Conservation (phyloP, 768 basidiomycete genomes). For the Phanerochaete sordida region DNA sequence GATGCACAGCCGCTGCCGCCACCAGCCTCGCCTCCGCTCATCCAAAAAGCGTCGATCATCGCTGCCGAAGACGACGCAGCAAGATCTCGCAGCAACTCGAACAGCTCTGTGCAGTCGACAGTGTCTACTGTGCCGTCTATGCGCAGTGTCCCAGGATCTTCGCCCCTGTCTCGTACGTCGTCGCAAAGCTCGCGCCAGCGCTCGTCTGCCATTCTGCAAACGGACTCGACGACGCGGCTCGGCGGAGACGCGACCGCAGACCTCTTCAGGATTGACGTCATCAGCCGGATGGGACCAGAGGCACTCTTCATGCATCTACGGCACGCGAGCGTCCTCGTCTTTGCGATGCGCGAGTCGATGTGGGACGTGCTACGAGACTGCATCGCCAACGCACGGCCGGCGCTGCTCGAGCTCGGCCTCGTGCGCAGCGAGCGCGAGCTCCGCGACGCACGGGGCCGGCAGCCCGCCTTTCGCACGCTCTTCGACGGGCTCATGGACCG, state of each 20-base stretch:
- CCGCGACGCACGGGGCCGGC: not conserved
- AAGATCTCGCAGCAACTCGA: not conserved
- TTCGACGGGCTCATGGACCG: conserved; percentile 12
- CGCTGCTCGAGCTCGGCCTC: not conserved
- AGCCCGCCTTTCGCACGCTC: not conserved
- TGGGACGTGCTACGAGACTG: conserved; percentile 11
- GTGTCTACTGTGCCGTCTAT: not conserved
- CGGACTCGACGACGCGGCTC: conserved; percentile 4
- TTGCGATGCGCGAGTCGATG: conserved; percentile 14
- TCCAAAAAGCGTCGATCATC: not conserved
- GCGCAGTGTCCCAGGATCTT: not conserved
- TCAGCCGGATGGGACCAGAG: conserved; percentile 7
- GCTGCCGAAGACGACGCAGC: not conserved
- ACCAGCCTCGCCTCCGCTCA: not conserved
- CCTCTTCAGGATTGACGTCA: conserved; percentile 7
- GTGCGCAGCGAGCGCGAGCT: not conserved
- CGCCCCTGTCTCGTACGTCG: not conserved
- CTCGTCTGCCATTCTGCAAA: not conserved
- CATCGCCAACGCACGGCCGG: not conserved
- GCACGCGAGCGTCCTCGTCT: conserved; percentile 6
- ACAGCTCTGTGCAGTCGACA: not conserved
- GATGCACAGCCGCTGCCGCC: not conserved
- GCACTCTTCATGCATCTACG: conserved; percentile 15
- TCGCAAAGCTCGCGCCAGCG: not conserved
- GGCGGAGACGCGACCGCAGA: conserved; percentile 1